Conservation (phyloP, 2,329 filamentous ascomycete species). For the Phialophora macrospora region DNA sequence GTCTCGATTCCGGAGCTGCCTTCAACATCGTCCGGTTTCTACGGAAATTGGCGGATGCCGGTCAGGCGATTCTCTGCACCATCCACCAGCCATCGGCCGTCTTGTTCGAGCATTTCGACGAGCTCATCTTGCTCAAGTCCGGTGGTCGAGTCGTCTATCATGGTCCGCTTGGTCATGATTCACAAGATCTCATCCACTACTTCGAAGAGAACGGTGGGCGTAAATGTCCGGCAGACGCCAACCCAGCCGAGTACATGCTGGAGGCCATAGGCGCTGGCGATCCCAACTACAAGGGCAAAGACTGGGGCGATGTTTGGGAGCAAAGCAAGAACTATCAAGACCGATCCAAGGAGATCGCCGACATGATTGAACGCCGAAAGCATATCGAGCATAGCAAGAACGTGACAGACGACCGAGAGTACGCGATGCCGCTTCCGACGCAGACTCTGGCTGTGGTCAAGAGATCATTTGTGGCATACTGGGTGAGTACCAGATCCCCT, state of each 20-base stretch:
- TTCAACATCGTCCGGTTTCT: conserved; percentile 67
- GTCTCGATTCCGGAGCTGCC: conserved; percentile 71
- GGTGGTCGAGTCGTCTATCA: conserved; percentile 86
- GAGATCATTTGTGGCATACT: conserved; percentile 67
- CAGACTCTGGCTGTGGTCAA: conserved; percentile 62
- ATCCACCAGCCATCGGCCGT: conserved; percentile 89
- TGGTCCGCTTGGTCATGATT: conserved; percentile 80
- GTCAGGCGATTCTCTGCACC: conserved; percentile 86
- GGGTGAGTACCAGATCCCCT: conserved; percentile 45
- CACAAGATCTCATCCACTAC: conserved; percentile 67
- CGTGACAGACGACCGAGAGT: conserved; percentile 63
- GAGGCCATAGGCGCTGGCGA: conserved; percentile 66
- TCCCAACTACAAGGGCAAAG: conserved; percentile 63
- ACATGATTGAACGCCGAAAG: conserved; percentile 56
- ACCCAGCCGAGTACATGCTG: conserved; percentile 58
- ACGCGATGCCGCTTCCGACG: conserved; percentile 62
- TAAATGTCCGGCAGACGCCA: conserved; percentile 57
- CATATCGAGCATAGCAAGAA: conserved; percentile 45
- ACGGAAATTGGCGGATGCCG: conserved; percentile 68
- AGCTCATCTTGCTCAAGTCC: conserved; percentile 75
- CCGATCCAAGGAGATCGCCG: conserved; percentile 58
- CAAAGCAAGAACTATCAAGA: conserved; percentile 56
- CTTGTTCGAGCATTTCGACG: conserved; percentile 86
- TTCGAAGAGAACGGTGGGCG: conserved; percentile 65
- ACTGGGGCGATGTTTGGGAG: conserved; percentile 68